A percentile compares a stretch with the other conserved stretches of the same genome.
Evolutionary conservation across 2,329 filamentous ascomycete species (phyloP).

Genomic region (Metarhizium anisopliae): DNA sequence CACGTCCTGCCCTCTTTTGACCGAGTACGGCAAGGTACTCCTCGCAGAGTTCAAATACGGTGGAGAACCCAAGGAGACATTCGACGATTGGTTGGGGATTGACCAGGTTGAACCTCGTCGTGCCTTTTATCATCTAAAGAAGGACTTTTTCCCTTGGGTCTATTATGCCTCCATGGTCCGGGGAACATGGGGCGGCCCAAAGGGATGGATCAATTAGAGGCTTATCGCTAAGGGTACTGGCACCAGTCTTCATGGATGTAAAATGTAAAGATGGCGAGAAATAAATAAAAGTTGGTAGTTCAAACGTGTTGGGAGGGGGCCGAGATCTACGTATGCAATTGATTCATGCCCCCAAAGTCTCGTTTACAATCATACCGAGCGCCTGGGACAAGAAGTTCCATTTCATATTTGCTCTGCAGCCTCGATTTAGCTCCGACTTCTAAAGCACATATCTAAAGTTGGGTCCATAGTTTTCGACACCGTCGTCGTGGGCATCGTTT

Average conservation of each 20-base stretch:
- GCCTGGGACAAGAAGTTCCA: no score
- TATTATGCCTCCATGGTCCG: slow-evolving; percentile 52
- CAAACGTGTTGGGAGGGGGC: no score
- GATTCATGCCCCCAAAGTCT: no score
- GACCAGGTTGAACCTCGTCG: slow-evolving; percentile 48
- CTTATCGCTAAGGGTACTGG: no score
- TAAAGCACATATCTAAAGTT: slow-evolving; percentile 6
- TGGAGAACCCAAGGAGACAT: slow-evolving; percentile 54
- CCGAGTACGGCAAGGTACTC: slow-evolving; percentile 52
- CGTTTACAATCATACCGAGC: no score
- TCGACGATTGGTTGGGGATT: slow-evolving; percentile 42
- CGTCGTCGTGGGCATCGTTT: slow-evolving; percentile 1
- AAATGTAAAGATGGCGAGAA: neutral
- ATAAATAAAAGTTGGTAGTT: no score
- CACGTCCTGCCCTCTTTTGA: slow-evolving; percentile 45
- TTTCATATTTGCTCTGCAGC: no score
- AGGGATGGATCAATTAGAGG: slow-evolving; percentile 32
- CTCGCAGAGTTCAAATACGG: slow-evolving; percentile 60
- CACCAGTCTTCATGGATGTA: neutral
- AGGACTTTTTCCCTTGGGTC: slow-evolving; percentile 60
- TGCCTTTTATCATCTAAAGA: slow-evolving; percentile 54
- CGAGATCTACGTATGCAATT: no score
- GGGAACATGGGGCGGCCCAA: slow-evolving; percentile 53
- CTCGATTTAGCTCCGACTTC: no score
- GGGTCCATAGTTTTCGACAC: slow-evolving; percentile 7